Evolutionary conservation across 116 monocot genomes (phyloP), one percentile per base, ranked within the genome.

Genomic region (Phalaenopsis hybrid): DNA sequence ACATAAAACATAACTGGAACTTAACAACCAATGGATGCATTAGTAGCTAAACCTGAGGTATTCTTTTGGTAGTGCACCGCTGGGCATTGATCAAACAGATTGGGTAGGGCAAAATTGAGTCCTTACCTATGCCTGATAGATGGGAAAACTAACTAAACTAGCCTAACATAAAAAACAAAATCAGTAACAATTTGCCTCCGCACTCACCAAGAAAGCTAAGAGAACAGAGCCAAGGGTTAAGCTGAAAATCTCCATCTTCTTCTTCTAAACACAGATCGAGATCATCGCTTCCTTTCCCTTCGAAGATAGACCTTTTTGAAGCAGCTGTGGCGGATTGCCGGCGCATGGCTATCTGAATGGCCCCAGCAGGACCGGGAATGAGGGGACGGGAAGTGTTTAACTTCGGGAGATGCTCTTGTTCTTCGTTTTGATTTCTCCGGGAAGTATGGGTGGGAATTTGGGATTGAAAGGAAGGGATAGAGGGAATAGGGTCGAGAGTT

Each of bases 301-400:
- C 57, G 18, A 57, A 63, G 69, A 80, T 3, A 5, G 16, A 23
- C 34, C 80, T 61, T 34, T 67, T 7, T 23, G 43, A 28, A 31
- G 25, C 69, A 23, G 52, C 79, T 57, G 52, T 78, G 4, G 85
- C 78, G 44, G 79, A 72, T 57, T 61, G 75, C 17, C 94, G 88
- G 80, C 82, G 87, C 91, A 93, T 89, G 50, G 91, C 81, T 4
- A 86, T 84, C 79, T 96, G 96, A 13, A 94, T 79, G 2, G 84
- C 76, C 46, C 92, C 94, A 34, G 91, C 96, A 20, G 94, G 92
- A 1, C 94, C 96, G 0, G 96, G 96, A 69, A 94, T 88, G 79
- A 70, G 78, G 34, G 58, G 80, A 13, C 80, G 78, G 17, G 80
- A 18, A 8, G 59, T 21, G 77, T 57, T 6, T 31, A 8, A n/a